Evolutionary conservation across 345 rosid species (phyloP).

Genomic region (Moricandia arvensis): DNA sequence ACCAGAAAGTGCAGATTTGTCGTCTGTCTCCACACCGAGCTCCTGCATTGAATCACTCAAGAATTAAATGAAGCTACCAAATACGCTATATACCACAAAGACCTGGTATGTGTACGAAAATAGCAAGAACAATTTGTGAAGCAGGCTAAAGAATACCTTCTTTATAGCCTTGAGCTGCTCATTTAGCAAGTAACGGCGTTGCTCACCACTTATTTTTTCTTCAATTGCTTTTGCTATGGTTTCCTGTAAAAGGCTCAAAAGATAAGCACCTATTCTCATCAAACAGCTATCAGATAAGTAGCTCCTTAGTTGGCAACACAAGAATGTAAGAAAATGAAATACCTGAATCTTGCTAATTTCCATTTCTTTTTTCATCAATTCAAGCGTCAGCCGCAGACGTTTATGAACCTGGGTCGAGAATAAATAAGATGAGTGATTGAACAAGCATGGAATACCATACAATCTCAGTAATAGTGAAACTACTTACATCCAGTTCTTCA

Average conservation of each 20-base stretch:
- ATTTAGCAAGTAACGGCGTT: constrained; percentile 92
- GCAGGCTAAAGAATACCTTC: constrained; percentile 55
- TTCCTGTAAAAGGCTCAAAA: constrained; percentile 54
- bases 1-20: constrained; percentile 98
- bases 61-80: constrained; percentile 16
- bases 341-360: constrained; percentile 99
- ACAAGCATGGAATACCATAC: neutral
- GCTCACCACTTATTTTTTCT: constrained; percentile 98
- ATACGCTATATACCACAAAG: constrained; percentile 18
- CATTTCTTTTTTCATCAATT: constrained; percentile 91
- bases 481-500: constrained; percentile 97
- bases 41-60: constrained; percentile 53
- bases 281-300: constrained; percentile 4
- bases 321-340: constrained; percentile 6
- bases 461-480: neutral
- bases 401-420: constrained; percentile 61
- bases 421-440: constrained; percentile 18
- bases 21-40: constrained; percentile 97
- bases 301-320: neutral
- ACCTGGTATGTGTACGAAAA: neutral
- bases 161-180: constrained; percentile 99
- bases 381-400: constrained; percentile 81
- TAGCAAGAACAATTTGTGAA: constrained; percentile 4
- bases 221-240: constrained; percentile 97
- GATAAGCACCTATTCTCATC: neutral